phyloP scores from a whole-genome alignment of 106 monocot species.

The Posidonia australis region DNA sequence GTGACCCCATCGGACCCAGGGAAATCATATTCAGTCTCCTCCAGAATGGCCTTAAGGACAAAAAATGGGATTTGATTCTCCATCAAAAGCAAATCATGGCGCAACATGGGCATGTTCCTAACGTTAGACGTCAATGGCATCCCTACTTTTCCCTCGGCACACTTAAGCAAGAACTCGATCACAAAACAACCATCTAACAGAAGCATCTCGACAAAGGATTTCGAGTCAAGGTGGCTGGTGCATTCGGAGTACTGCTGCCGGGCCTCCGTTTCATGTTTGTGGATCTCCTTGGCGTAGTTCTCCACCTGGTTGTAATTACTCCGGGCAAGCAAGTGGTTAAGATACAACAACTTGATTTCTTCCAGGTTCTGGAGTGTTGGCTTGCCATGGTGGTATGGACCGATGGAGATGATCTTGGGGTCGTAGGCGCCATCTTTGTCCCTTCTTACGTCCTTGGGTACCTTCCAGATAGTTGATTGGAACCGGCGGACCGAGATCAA shows the following conservation, averaged over 20 bases:
- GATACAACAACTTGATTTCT: not conserved
- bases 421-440: not conserved
- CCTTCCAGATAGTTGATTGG: too few species aligned
- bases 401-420: slow-evolving; percentile 17
- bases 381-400: slow-evolving; percentile 14
- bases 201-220: slow-evolving; percentile 5
- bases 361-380: too few species aligned
- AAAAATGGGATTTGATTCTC: slow-evolving; percentile 16
- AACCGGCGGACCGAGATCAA: too few species aligned
- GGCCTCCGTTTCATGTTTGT: not conserved
- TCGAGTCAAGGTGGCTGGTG: too few species aligned
- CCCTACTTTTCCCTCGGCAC: not conserved
- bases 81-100: slow-evolving; percentile 1
- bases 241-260: too few species aligned
- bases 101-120: not conserved
- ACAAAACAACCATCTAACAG: slow-evolving; percentile 13
- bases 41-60: not conserved
- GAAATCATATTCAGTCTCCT: not conserved
- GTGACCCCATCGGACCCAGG: not conserved
- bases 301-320: not conserved
- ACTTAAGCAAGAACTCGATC: not conserved
- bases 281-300: not conserved
- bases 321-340: not conserved
- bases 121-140: too few species aligned
- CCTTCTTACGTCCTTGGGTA: too few species aligned